A percentile compares a stretch with the other conserved stretches of the same genome.
Conservation (phyloP, 805 yeast genomes). For the Suhomyces canberraensis region DNA sequence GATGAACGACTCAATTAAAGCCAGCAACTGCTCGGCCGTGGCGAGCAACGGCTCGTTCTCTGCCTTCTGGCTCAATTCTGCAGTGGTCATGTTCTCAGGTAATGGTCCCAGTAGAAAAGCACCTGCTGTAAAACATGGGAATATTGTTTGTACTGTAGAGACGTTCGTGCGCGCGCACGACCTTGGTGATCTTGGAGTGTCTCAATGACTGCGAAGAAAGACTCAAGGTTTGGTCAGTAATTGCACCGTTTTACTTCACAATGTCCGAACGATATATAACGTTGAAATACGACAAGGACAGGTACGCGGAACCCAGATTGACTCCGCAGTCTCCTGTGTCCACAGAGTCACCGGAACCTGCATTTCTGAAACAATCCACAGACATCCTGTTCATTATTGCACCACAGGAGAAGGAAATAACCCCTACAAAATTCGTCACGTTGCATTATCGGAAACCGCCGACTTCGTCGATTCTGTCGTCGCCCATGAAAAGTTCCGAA, state of each 20-base stretch:
- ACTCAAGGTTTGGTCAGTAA: background rate
- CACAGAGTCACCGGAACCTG: too few species aligned
- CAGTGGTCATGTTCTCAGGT: slow-evolving; percentile 23
- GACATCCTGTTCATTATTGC: too few species aligned
- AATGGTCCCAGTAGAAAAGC: too few species aligned
- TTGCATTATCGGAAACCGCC: slow-evolving; percentile 3
- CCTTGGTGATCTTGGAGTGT: background rate
- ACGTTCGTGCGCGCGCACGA: slow-evolving; percentile 2
- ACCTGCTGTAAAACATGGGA: too few species aligned
- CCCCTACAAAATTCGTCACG: slow-evolving; percentile 7
- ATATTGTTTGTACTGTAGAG: too few species aligned
- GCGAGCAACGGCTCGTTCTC: slow-evolving; percentile 24
- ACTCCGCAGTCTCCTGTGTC: too few species aligned
- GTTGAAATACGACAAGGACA: slow-evolving; percentile 1
- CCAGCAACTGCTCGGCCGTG: slow-evolving; percentile 23
- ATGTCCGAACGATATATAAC: slow-evolving; percentile 1
- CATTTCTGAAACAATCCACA: background rate
- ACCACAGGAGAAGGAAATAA: background rate
- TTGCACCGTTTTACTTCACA: background rate
- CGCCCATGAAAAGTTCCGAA: slow-evolving; percentile 6
- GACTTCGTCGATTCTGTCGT: background rate
- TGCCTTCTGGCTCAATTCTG: slow-evolving; percentile 13
- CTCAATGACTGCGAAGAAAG: slow-evolving; percentile 4
- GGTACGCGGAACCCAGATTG: background rate
- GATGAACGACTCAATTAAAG: slow-evolving; percentile 64